These are phyloP conservation scores for Tetrapisispora arboricola DNA, from an alignment of 805 yeast species.

Conservation along the genomic window DNA sequence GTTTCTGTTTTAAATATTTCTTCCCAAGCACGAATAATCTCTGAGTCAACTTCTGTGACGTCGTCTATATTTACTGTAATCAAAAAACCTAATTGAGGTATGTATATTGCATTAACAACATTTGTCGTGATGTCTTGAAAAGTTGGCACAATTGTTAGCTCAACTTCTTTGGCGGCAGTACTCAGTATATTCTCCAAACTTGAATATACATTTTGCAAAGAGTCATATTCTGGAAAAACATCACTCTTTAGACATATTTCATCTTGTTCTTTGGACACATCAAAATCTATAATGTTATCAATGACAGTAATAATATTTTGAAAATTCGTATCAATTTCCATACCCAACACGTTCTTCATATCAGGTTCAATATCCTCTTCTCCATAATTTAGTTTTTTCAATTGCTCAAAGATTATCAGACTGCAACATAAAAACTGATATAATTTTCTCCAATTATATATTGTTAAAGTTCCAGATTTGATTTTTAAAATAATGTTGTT, in stretches of 20 bases:
- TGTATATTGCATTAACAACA: conserved; percentile 31
- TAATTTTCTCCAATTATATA: conserved; percentile 26
- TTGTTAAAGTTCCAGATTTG: conserved; percentile 20
- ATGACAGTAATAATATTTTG: background rate
- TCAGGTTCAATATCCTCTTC: conserved; percentile 3
- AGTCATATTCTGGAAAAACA: conserved; percentile 23
- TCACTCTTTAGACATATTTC: conserved; percentile 26
- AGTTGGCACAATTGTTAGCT: background rate
- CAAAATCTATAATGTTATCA: conserved; percentile 28
- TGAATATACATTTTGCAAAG: conserved; percentile 18
- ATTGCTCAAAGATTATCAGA: conserved; percentile 8
- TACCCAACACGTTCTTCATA: conserved; percentile 4
- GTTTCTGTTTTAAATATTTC: conserved; percentile 32
- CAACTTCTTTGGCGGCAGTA: conserved; percentile 11
- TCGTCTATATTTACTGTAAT: conserved; percentile 19
- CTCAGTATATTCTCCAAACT: conserved; percentile 28
- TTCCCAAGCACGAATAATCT: conserved; percentile 22
- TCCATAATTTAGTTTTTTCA: conserved; percentile 6
- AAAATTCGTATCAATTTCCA: conserved; percentile 5
- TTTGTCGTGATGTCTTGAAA: conserved; percentile 2
- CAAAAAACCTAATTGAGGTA: conserved; percentile 39
- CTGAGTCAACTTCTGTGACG: background rate
- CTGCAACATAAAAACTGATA: conserved; percentile 16
- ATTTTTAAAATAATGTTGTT: conserved; percentile 13
- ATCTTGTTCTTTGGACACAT: conserved; percentile 24